Percentiles rank a stretch among this genome's conserved stretches.
Evolutionary conservation across 148 eudicot species (phyloP).

Genomic region (Chenopodium berlandieri): DNA sequence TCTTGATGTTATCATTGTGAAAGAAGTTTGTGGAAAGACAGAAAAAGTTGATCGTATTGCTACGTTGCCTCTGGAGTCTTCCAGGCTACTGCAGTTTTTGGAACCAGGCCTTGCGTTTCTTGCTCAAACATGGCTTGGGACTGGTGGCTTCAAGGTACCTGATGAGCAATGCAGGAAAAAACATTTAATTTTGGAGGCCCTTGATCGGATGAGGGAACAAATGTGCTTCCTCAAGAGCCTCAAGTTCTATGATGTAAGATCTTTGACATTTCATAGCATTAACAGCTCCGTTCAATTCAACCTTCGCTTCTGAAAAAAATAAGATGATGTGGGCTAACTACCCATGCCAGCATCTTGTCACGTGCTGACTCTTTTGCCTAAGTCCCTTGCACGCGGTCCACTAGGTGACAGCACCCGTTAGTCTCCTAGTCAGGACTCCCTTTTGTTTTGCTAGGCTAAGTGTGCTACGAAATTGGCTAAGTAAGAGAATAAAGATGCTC

Average conservation of each 20-base stretch:
- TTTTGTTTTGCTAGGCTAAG: no score
- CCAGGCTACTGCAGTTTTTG: slow-evolving; percentile 32
- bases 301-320: slow-evolving; percentile 26
- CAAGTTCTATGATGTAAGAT: slow-evolving; percentile 33
- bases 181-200: slow-evolving; percentile 37
- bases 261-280: not conserved
- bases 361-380: no score
- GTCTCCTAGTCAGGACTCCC: no score
- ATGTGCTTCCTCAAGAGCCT: slow-evolving; percentile 32
- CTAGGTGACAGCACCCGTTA: no score
- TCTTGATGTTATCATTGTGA: slow-evolving; percentile 5
- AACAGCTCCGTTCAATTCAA: not conserved
- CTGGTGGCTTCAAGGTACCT: slow-evolving; percentile 33
- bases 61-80: slow-evolving; percentile 2
- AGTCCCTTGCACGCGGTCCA: no score
- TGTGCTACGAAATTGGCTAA: no score
- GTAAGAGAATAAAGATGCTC: no score
- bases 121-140: slow-evolving; percentile 36
- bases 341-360: slow-evolving; percentile 44
- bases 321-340: slow-evolving; percentile 37
- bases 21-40: slow-evolving; percentile 10
- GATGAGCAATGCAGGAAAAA: slow-evolving; percentile 23
- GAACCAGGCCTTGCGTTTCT: slow-evolving; percentile 32
- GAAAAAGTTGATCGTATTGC: not conserved
- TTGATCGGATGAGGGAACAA: slow-evolving; percentile 34